Evolutionary conservation across 1,139 yeast species (phyloP).

Genomic region (Nakaseomyces nivariensis): DNA sequence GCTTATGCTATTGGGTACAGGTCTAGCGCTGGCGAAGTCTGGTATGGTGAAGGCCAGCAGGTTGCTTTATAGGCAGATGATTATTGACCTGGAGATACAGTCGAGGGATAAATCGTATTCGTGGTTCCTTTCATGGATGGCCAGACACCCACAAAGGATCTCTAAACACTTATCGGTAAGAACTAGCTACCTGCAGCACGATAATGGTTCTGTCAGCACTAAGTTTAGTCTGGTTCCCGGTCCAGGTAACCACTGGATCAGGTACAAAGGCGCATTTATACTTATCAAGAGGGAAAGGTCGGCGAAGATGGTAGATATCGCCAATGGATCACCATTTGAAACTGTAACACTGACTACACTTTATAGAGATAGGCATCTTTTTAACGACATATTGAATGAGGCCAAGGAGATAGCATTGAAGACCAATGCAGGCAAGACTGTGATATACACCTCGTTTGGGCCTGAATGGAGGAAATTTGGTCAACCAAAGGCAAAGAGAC

Average conservation of each 20-base stretch:
- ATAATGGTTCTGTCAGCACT: conserved; percentile 83
- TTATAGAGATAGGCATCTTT: conserved; percentile 66
- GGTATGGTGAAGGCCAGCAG: conserved; percentile 56
- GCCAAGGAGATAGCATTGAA: conserved; percentile 78
- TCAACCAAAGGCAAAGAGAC: conserved; percentile 81
- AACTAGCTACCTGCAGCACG: conserved; percentile 80
- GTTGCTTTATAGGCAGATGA: conserved; percentile 67
- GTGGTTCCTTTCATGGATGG: conserved; percentile 98
- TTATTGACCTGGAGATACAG: conserved; percentile 89
- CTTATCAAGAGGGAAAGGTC: conserved; percentile 83
- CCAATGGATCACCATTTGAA: conserved; percentile 90
- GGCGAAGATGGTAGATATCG: conserved; percentile 79
- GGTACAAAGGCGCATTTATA: conserved; percentile 82
- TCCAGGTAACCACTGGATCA: conserved; percentile 85
- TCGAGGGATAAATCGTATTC: conserved; percentile 86
- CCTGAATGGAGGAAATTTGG: conserved; percentile 99
- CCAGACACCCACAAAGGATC: conserved; percentile 59
- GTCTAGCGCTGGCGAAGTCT: conserved; percentile 66
- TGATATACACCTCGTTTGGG: conserved; percentile 88
- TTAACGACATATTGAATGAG: conserved; percentile 65
- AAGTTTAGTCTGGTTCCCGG: conserved; percentile 94
- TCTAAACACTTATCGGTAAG: conserved; percentile 87
- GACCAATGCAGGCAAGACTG: conserved; percentile 88
- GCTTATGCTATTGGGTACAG: conserved; percentile 84
- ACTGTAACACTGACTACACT: conserved; percentile 87